These are phyloP conservation scores for Aspergillus carbonarius DNA, from an alignment of 2,329 filamentous ascomycete genomes.

Conservation along the genomic window DNA sequence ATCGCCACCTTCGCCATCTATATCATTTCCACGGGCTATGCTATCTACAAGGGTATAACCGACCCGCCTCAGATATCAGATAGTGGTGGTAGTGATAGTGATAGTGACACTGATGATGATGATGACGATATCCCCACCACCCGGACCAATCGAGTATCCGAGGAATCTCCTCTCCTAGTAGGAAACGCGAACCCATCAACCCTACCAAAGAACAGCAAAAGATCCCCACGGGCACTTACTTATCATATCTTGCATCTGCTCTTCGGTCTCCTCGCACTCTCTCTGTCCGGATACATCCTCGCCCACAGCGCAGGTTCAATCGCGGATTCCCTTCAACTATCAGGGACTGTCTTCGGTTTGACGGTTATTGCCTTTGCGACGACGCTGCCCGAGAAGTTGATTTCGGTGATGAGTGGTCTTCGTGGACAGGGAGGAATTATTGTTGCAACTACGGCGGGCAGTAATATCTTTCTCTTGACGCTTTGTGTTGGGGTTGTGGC, in stretches of 20 bases:
- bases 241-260: constrained; percentile 47
- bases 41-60: constrained; percentile 47
- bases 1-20: constrained; percentile 48
- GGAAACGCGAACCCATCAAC: too few relatives aligned
- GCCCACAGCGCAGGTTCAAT: constrained; percentile 47
- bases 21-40: constrained; percentile 44
- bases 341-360: constrained; percentile 49
- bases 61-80: constrained; percentile 46
- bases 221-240: constrained; percentile 23
- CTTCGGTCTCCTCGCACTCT: constrained; percentile 46
- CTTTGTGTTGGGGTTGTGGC: constrained; percentile 46
- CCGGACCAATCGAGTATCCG: background rate
- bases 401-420: constrained; percentile 50
- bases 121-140: background rate
- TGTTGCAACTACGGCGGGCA: constrained; percentile 54
- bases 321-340: constrained; percentile 43
- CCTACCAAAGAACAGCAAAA: constrained; percentile 7
- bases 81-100: constrained; percentile 41
- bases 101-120: constrained; percentile 12
- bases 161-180: constrained; percentile 18
- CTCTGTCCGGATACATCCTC: constrained; percentile 51
- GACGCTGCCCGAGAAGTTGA: constrained; percentile 55
- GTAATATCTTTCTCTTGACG: constrained; percentile 56
- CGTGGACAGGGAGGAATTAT: constrained; percentile 52
- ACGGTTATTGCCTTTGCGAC: constrained; percentile 53